A percentile compares a stretch with the other conserved stretches of the same genome.
Conservation (phyloP, 2,329 filamentous ascomycete species). For the Lachnum nothofagi region DNA sequence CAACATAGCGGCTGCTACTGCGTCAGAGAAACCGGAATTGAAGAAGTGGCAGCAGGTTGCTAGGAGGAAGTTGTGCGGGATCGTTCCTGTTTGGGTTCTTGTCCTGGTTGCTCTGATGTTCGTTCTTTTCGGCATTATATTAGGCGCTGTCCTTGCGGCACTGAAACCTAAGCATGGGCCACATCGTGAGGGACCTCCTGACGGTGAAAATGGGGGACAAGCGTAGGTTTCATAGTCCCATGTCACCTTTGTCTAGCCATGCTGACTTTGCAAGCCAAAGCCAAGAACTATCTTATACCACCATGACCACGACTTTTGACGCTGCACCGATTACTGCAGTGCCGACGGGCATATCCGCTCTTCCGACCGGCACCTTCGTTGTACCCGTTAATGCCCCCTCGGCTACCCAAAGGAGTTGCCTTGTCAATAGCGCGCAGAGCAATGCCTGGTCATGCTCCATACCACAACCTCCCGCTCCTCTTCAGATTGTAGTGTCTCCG, state of each 20-base stretch:
- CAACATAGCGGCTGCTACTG: slow-evolving; percentile 43
- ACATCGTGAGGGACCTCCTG: slow-evolving; percentile 3
- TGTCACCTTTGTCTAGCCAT: background rate
- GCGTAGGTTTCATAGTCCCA: slow-evolving; percentile 28
- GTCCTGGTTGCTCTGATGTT: slow-evolving; percentile 48
- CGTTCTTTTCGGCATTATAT: slow-evolving; percentile 53
- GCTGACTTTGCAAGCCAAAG: slow-evolving; percentile 15
- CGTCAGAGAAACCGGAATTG: slow-evolving; percentile 44
- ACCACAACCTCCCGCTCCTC: slow-evolving; percentile 20
- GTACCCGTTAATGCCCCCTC: slow-evolving; percentile 49
- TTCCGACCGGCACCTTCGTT: slow-evolving; percentile 51
- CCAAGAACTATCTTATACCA: slow-evolving; percentile 13
- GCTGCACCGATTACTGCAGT: slow-evolving; percentile 46
- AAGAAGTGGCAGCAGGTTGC: slow-evolving; percentile 51
- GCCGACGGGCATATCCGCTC: slow-evolving; percentile 46
- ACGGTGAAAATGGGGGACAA: slow-evolving; percentile 1
- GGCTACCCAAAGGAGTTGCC: slow-evolving; percentile 49
- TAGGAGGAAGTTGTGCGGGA: slow-evolving; percentile 51
- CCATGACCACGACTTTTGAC: slow-evolving; percentile 42
- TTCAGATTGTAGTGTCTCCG: slow-evolving; percentile 19
- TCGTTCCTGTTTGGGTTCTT: slow-evolving; percentile 59
- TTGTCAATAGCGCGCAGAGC: slow-evolving; percentile 50
- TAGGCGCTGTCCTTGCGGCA: slow-evolving; percentile 39
- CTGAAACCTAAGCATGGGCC: slow-evolving; percentile 20
- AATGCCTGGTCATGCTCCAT: slow-evolving; percentile 61